A percentile compares a stretch with the other conserved stretches of the same genome.
These are phyloP conservation scores for Martiniozyma abietophila DNA, from an alignment of 805 yeast genomes.

Conservation along the genomic window DNA sequence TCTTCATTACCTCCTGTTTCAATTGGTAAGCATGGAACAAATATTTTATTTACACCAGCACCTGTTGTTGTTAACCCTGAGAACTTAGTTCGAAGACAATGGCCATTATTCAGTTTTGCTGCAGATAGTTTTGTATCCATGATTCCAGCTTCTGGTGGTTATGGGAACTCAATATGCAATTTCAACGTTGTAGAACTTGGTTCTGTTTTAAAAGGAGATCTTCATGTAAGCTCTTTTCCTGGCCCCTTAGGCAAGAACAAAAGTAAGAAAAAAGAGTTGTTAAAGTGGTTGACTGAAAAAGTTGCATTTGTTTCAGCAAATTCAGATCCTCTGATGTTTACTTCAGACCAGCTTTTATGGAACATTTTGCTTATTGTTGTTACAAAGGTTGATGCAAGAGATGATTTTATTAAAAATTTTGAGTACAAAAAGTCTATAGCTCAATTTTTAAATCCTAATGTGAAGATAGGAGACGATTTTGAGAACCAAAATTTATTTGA, in stretches of 20 bases:
- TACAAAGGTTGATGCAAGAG: constrained; percentile 16
- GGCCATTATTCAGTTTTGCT: constrained; percentile 69
- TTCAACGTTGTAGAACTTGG: constrained; percentile 31
- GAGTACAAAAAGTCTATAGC: constrained; percentile 29
- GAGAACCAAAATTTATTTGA: constrained; percentile 12
- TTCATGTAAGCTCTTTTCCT: constrained; percentile 48
- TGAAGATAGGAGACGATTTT: constrained; percentile 18
- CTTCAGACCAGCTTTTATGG: constrained; percentile 22
- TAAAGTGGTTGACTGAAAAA: constrained; percentile 51
- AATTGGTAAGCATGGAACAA: constrained; percentile 6
- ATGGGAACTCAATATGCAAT: constrained; percentile 23
- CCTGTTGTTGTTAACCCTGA: constrained; percentile 41
- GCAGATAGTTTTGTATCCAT: constrained; percentile 36
- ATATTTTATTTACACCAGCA: constrained; percentile 22
- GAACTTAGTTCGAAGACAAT: constrained; percentile 50
- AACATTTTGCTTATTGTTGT: constrained; percentile 21
- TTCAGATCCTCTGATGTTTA: constrained; percentile 12
- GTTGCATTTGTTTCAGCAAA: constrained; percentile 12
- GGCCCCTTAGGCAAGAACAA: constrained; percentile 57
- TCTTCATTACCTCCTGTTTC: constrained; percentile 9
- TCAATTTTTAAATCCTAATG: constrained; percentile 33
- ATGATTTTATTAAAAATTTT: constrained; percentile 19
- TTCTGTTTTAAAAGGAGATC: constrained; percentile 31
- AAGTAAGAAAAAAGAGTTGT: constrained; percentile 56
- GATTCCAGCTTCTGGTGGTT: constrained; percentile 34